Conservation (phyloP, 345 rosid species). For the Eucalyptus leucophloia region DNA sequence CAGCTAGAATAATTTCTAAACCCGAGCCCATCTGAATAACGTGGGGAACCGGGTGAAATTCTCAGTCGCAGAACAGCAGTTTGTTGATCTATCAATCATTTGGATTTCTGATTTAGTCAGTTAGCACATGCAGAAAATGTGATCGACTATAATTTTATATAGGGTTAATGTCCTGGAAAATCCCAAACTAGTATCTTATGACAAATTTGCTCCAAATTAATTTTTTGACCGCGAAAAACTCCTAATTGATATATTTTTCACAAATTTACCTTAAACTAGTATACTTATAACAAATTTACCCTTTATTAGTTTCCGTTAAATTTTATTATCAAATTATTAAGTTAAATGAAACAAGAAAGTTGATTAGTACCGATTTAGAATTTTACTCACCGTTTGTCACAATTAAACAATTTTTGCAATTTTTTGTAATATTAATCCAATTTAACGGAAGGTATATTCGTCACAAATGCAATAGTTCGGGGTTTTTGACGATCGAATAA, state of each 20-base stretch:
- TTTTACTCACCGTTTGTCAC: too few species aligned
- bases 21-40: neutral
- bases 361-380: too few species aligned
- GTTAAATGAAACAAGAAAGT: too few species aligned
- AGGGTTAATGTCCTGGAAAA: fast-evolving
- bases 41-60: neutral
- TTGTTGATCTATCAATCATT: neutral
- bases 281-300: too few species aligned
- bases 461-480: fast-evolving
- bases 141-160: neutral
- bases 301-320: fast-evolving
- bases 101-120: neutral
- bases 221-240: fast-evolving
- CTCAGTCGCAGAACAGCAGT: neutral
- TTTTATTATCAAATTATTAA: too few species aligned
- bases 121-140: neutral
- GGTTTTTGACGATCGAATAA: fast-evolving
- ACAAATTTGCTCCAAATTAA: too few species aligned
- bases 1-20: neutral
- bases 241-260: fast-evolving
- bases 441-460: fast-evolving
- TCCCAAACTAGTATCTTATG: fast-evolving
- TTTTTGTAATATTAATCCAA: too few species aligned
- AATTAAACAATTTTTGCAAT: too few species aligned
- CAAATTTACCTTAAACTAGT: fast-evolving